A percentile compares a stretch with the other conserved stretches of the same genome.
phyloP scores from a whole-genome alignment of 352 stramenopile species.

The Phytopythium boreale region DNA sequence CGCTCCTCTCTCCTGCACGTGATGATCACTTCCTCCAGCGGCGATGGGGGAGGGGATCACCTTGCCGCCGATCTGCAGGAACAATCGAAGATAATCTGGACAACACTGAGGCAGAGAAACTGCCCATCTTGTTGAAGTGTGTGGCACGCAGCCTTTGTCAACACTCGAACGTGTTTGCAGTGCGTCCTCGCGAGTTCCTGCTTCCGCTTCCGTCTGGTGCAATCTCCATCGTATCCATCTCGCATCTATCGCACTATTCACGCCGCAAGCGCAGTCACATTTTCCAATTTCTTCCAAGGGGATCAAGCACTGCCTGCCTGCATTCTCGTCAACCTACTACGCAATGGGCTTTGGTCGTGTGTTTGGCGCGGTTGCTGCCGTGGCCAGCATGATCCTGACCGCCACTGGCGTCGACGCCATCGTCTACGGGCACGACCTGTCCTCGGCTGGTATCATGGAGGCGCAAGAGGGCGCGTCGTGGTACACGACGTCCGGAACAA shows the following conservation, averaged over 20 bases:
- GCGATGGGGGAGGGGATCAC: neutral
- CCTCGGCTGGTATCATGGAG: slow-evolving; percentile 23
- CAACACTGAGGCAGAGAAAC: neutral
- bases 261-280: neutral
- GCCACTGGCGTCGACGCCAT: slow-evolving; percentile 19
- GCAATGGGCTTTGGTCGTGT: neutral
- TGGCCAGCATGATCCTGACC: neutral
- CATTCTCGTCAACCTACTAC: neutral
- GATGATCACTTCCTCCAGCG: neutral
- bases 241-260: neutral
- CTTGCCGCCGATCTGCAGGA: neutral
- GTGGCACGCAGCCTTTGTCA: neutral
- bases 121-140: neutral
- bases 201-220: neutral
- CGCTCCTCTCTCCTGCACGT: neutral
- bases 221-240: neutral
- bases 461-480: slow-evolving; percentile 17
- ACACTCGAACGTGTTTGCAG: neutral
- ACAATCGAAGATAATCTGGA: neutral
- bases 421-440: slow-evolving; percentile 28
- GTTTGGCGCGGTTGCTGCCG: neutral
- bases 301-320: neutral
- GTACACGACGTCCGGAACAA: slow-evolving; percentile 16
- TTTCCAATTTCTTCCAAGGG: neutral
- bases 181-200: neutral